Evolutionary conservation across 1,139 yeast species (phyloP), one percentile per base, ranked within the genome.

Genomic region (Diutina scorzettiae): DNA sequence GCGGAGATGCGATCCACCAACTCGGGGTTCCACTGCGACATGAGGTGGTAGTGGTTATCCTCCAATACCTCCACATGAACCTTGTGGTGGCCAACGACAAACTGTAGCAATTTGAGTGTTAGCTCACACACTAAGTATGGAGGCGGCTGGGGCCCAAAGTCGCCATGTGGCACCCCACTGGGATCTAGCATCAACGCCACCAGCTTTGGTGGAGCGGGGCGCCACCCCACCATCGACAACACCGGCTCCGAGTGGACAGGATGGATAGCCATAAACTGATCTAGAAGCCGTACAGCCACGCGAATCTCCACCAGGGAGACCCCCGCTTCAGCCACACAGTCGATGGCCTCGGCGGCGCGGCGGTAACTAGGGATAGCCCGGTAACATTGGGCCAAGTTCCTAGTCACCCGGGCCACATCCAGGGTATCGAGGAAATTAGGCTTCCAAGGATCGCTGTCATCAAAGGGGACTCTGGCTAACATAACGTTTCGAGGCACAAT

Each of bases 381-480:
- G 39, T 34, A 34, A 9, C 9, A 4, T 14, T 17, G 27, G 17
- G 39, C 39, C 39, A 21, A 34, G 11, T 8, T 16, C 27, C 25
- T 27, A 23, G 17, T 23, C 11, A 23, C 28, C 29, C 39, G 39
- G 27, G 25, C 28, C 14, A 34, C 29, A 23, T 34, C 29, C 28
- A 23, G 28, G 39, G 27, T 23, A n/a, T 23, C 39, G 28, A 34
- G 28, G 28, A 34, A 34, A 34, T 34, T 34, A 19, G 39, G 39
- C 29, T 34, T 34, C 39, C 39, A 34, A 18, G 39, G 39, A 23
- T 34, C 39, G 27, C 23, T 16, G 28, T 34, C 28, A 28, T 34
- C 39, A 34, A 34, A 34, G 19, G 17, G 39, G 39, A 34, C 39
- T 21, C 19, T 34, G 39, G 39, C 39, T 20, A 34, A 34, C 39